Evolutionary conservation across 129 eudicot genomes (phyloP), one percentile per base, ranked within the genome.

Genomic region (Lonicera japonica): DNA sequence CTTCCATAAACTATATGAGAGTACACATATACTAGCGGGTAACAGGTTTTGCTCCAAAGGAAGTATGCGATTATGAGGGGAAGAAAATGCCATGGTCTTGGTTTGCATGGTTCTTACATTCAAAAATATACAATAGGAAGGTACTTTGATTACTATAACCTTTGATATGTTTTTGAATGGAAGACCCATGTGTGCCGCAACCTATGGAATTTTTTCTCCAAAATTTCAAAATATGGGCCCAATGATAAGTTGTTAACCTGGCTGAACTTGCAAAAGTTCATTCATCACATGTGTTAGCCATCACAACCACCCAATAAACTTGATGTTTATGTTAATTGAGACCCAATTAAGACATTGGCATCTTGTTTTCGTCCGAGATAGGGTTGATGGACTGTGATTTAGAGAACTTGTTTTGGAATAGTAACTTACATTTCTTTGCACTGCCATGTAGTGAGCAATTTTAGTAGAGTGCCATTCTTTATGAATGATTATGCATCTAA

Each of bases 91-190:
- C 72, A n/a, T 65, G 67, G 55, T 52, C 25, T 47, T 24, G 57
- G 53, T 73, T 48, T 48, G 18, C 56, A 18, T 58, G 77, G 59
- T 18, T 21, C 61, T 73, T 73, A 17, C 61, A 36, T 73, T 73
- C 72, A 59, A 72, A 72, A 72, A 25, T 38, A 47, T 70, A 25
- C 53, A 10, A 21, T 47, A 25, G 45, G 40, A 14, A 0, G 62
- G 11, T 22, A 50, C 20, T 12, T 19, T 11, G 18, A 55, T 38
- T 1, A 11, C 8, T 5, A 43, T 10, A 43, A 43, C 50, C 5
- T 10, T 24, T 19, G 25, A 63, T 61, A 70, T 63, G 50, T 62
- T 70, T 61, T 61, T 70, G 69, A 70, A 70, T 70, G 61, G 64
- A 71, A 71, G 70, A 59, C 46, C 59, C 76, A 55, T 62, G 59